Conservation (phyloP, 1,139 yeast species). For the Fermentozyma sake region DNA sequence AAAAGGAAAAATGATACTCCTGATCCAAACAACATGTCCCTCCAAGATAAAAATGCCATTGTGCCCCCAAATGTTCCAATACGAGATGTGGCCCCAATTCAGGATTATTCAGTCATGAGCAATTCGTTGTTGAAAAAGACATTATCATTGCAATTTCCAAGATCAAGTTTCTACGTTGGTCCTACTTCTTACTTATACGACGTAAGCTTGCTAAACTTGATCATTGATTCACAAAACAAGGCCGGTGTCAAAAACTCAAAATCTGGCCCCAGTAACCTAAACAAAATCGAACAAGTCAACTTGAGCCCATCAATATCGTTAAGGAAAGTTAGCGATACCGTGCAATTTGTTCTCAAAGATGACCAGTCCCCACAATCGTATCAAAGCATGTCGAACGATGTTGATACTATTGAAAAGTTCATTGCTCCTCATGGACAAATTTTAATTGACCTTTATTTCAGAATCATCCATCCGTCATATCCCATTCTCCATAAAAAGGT, state of each 20-base stretch:
- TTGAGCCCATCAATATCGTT: conserved; percentile 54
- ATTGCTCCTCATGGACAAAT: conserved; percentile 77
- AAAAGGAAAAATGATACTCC: conserved; percentile 5
- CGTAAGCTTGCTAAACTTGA: conserved; percentile 49
- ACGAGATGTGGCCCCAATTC: conserved; percentile 50
- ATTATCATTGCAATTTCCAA: conserved; percentile 57
- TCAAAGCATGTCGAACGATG: conserved; percentile 59
- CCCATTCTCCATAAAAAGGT: conserved; percentile 76
- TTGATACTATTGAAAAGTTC: conserved; percentile 66
- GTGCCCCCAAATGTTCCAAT: conserved; percentile 51
- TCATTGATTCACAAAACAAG: conserved; percentile 40
- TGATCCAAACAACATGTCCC: not conserved
- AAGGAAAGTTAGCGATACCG: conserved; percentile 61
- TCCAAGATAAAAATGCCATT: conserved; percentile 11
- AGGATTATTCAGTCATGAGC: conserved; percentile 51
- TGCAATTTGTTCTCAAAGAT: conserved; percentile 65
- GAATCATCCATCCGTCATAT: conserved; percentile 74
- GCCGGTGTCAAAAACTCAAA: conserved; percentile 5
- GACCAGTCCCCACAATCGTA: conserved; percentile 66
- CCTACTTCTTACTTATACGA: conserved; percentile 67
- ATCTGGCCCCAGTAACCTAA: conserved; percentile 2
- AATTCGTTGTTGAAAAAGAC: conserved; percentile 43
- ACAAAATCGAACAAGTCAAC: conserved; percentile 60
- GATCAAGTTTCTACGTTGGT: conserved; percentile 74
- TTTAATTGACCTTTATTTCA: conserved; percentile 64